Base-by-base conservation (phyloP, 2,329 filamentous ascomycete species). In the Camptophora hylomeconis region DNA sequence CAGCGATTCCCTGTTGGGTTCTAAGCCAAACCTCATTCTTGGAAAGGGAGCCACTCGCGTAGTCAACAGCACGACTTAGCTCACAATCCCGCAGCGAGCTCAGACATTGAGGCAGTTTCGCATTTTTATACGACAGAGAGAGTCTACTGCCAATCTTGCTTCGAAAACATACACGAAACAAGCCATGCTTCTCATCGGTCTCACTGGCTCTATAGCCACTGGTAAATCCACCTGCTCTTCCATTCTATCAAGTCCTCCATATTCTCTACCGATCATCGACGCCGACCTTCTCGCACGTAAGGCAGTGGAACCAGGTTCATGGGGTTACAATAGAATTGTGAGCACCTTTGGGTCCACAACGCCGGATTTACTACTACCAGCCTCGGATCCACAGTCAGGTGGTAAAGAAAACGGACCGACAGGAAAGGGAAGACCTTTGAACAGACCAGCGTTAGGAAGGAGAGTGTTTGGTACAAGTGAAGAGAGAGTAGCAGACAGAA, bases 171-270 rank as follows among this genome's bases (percentile, higher is more conserved):
- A n/a, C n/a, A n/a, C n/a, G n/a, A n/a, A n/a, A n/a, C n/a, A n/a
- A n/a, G n/a, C n/a, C n/a, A 95, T 95, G 89, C 72, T 95, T 26
- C 75, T 98, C 48, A 84, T 98, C 46, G 89, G 89, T 33, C 73
- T 98, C 15, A 98, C 89, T 6, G 89, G 89, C 52, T 93, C 86
- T 37, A 95, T 98, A 51, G 89, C 89, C 36, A 98, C 89, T 5
- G 89, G 89, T 53, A 98, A 98, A 69, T 93, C 87, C 24, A 98
- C 87, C 42, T 84, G 94, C 31, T 93, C 89, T 16, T 65, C 69
- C 20, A 69, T 93, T 44, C 80, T 98, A 46, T 73, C 79, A 28
- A 66, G 72, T 4, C 64, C 80, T 4, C 89, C 87, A 0, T 80
- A 94, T 63, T 77, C 72, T 36, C 69, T 98, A 37, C 86, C 89